A percentile compares a stretch with the other conserved stretches of the same genome.
These are phyloP conservation scores for Apiotrichum laibachii DNA, from an alignment of 1,284 basidiomycete species.

Conservation along the genomic window DNA sequence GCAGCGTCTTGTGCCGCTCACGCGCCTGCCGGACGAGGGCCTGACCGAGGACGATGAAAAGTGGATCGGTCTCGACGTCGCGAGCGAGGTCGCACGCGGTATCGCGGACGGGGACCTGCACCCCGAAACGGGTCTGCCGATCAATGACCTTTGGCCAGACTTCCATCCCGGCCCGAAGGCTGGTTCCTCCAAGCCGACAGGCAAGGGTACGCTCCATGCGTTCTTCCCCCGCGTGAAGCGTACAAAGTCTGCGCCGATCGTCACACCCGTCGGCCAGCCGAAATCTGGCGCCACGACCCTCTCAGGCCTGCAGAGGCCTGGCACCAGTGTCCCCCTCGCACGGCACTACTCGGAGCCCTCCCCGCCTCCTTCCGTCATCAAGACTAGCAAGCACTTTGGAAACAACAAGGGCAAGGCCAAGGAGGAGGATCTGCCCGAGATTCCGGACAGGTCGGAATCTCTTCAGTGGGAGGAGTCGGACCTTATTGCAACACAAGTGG, in stretches of 20 bases:
- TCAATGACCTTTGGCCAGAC: conserved; percentile 74
- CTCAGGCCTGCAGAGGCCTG: conserved; percentile 28
- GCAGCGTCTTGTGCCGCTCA: conserved; percentile 67
- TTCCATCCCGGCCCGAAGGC: conserved; percentile 43
- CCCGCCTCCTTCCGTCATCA: neutral
- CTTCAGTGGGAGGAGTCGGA: conserved; percentile 28
- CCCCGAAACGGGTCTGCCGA: conserved; percentile 68
- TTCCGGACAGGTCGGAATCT: conserved; percentile 13
- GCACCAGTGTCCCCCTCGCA: neutral
- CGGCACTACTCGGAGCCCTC: conserved; percentile 4
- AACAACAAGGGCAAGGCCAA: neutral
- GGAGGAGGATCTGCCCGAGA: neutral
- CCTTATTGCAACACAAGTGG: conserved; percentile 2
- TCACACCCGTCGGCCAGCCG: conserved; percentile 35
- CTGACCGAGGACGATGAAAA: conserved; percentile 64
- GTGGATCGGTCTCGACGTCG: conserved; percentile 67
- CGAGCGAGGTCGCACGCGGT: conserved; percentile 51
- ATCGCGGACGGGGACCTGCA: conserved; percentile 75
- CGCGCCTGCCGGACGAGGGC: conserved; percentile 55
- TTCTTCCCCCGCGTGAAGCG: conserved; percentile 39
- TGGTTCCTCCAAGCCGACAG: neutral
- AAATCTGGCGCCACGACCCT: conserved; percentile 39
- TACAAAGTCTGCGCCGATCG: conserved; percentile 22
- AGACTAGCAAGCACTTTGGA: conserved; percentile 39
- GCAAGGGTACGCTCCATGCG: conserved; percentile 39